A percentile compares a stretch with the other conserved stretches of the same genome.
Evolutionary conservation across 345 rosid genomes (phyloP).

Genomic region (Draba incana): DNA sequence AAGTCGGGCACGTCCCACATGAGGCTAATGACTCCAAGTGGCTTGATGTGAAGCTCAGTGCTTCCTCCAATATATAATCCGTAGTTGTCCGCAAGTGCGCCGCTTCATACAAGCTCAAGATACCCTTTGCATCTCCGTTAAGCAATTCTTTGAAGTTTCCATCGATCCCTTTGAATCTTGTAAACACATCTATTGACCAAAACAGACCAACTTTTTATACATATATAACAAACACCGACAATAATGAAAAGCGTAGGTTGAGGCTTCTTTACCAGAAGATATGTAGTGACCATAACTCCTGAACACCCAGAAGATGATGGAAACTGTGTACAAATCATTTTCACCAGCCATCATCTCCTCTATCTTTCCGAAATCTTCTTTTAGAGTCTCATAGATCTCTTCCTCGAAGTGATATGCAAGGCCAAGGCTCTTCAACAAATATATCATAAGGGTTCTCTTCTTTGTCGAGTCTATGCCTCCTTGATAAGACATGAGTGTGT

Average conservation of each 20-base stretch:
- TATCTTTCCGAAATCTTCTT: background rate
- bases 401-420: constrained; percentile 16
- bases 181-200: constrained; percentile 42
- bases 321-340: constrained; percentile 21
- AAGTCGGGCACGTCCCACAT: background rate
- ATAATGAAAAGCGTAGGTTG: too few relatives aligned
- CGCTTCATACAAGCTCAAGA: constrained; percentile 51
- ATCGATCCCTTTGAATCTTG: constrained; percentile 35
- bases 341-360: constrained; percentile 13
- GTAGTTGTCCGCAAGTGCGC: constrained; percentile 32
- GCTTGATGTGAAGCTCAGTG: constrained; percentile 31
- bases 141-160: constrained; percentile 35
- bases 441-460: background rate
- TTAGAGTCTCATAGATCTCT: constrained; percentile 7
- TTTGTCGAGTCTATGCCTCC: background rate
- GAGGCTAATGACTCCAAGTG: constrained; percentile 19
- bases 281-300: constrained; percentile 26
- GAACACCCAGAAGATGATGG: constrained; percentile 19
- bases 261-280: constrained; percentile 14
- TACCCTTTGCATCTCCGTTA: constrained; percentile 37
- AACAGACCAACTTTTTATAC: background rate
- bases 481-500: background rate
- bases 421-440: constrained; percentile 25
- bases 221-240: too few relatives aligned
- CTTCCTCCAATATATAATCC: constrained; percentile 48